These are phyloP conservation scores for Xylaria curta DNA, from an alignment of 495 filamentous ascomycete genomes.

Conservation along the genomic window DNA sequence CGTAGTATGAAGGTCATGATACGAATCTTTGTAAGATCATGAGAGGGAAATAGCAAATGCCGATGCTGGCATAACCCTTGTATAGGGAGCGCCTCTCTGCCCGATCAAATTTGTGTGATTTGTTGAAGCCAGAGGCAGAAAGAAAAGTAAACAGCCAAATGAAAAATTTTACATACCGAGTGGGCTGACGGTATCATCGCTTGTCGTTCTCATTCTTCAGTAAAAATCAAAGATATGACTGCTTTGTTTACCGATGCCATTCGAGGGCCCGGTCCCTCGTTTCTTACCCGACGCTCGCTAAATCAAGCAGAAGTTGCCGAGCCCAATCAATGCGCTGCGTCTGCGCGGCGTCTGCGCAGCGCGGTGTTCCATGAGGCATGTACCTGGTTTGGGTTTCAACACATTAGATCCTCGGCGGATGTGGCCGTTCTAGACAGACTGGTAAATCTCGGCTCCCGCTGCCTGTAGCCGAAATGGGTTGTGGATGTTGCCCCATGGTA, in stretches of 20 bases:
- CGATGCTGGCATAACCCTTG: not conserved
- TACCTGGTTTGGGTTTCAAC: constrained; percentile 12
- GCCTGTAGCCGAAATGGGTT: constrained; percentile 13
- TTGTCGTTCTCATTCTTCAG: not conserved
- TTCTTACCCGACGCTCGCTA: not conserved
- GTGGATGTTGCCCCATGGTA: not conserved
- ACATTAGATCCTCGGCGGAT: constrained; percentile 6
- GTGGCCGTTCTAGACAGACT: constrained; percentile 1
- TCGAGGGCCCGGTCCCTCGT: not conserved
- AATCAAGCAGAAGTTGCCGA: not conserved
- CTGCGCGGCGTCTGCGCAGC: not conserved
- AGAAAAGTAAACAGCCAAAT: not conserved
- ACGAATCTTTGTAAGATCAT: not conserved
- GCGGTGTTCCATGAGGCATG: constrained; percentile 1
- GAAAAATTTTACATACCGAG: not conserved
- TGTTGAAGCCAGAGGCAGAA: not conserved
- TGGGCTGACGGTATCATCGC: not conserved
- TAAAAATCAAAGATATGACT: not conserved
- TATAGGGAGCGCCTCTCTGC: not conserved
- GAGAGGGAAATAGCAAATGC: not conserved
- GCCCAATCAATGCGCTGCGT: not conserved
- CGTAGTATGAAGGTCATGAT: not conserved
- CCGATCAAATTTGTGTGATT: not conserved
- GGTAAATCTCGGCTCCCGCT: constrained; percentile 10
- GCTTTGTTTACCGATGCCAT: not conserved